phyloP scores from a whole-genome alignment of 352 stramenopile genomes.

The Globisporangium acanthophoron region DNA sequence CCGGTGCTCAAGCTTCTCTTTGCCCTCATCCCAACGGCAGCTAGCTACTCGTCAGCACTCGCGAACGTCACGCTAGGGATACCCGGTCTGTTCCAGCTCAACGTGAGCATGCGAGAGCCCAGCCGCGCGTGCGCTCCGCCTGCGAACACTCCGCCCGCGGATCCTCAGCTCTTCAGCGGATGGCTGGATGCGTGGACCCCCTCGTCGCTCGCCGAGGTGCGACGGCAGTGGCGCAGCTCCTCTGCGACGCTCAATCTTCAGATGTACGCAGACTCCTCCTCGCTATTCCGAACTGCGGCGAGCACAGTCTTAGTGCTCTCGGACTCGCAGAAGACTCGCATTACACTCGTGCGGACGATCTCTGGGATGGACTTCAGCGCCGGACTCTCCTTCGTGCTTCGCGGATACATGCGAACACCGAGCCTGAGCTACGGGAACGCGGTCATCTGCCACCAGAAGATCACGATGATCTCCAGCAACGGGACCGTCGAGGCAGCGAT shows the following conservation, averaged over 20 bases:
- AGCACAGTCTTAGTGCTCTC: constrained; percentile 31
- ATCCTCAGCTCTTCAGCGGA: constrained; percentile 32
- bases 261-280: constrained; percentile 18
- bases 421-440: background rate
- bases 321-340: constrained; percentile 10
- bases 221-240: constrained; percentile 19
- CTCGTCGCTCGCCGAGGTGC: constrained; percentile 25
- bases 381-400: constrained; percentile 32
- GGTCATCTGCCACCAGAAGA: constrained; percentile 20
- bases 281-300: constrained; percentile 29
- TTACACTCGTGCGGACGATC: constrained; percentile 24
- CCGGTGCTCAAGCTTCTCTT: constrained; percentile 25
- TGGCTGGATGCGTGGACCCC: constrained; percentile 48
- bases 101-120: constrained; percentile 23
- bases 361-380: constrained; percentile 30
- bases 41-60: constrained; percentile 6
- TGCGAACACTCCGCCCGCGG: constrained; percentile 7
- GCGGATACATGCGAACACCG: constrained; percentile 29
- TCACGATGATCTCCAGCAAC: constrained; percentile 24
- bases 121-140: constrained; percentile 27
- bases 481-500: constrained; percentile 9
- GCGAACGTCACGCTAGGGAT: constrained; percentile 19
- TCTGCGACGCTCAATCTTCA: constrained; percentile 16
- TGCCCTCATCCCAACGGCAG: constrained; percentile 12
- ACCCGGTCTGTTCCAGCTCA: constrained; percentile 22